Evolutionary conservation across 2,329 filamentous ascomycete genomes (phyloP).

Genomic region (Sporothrix curviconia): DNA sequence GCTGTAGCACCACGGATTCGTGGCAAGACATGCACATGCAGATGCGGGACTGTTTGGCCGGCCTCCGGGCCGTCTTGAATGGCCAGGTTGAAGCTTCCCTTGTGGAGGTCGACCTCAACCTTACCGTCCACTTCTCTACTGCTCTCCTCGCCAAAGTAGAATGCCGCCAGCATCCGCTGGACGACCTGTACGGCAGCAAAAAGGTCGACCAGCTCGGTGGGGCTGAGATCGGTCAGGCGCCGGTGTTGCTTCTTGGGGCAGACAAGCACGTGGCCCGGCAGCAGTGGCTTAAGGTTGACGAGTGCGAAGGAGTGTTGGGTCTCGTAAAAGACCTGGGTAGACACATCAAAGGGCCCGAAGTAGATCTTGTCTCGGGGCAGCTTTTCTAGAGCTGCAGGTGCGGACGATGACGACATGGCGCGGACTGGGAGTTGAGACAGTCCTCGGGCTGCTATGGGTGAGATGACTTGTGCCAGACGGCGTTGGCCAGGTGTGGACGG

Average conservation of each 20-base stretch:
- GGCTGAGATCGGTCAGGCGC: constrained; percentile 67
- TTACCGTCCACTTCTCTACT: background rate
- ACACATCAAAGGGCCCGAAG: constrained; percentile 73
- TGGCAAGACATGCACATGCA: constrained; percentile 89
- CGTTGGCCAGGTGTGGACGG: too few species aligned
- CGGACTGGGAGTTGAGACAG: too few species aligned
- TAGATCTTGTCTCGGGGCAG: too few species aligned
- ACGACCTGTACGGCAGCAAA: constrained; percentile 82
- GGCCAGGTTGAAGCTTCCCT: constrained; percentile 79
- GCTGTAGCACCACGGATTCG: constrained; percentile 51
- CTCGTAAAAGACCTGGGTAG: constrained; percentile 80
- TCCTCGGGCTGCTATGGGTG: background rate
- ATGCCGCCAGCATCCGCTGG: constrained; percentile 62
- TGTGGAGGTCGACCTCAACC: background rate
- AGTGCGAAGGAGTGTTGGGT: constrained; percentile 77
- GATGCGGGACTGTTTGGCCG: constrained; percentile 88
- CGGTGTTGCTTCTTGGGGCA: constrained; percentile 65
- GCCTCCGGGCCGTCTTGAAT: constrained; percentile 89
- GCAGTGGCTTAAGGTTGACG: constrained; percentile 90
- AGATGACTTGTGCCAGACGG: too few species aligned
- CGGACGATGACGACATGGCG: background rate
- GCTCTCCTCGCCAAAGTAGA: constrained; percentile 39
- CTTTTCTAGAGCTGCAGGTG: background rate
- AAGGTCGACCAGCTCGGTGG: constrained; percentile 69
- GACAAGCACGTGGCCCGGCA: constrained; percentile 88